Conservation (phyloP, 495 filamentous ascomycete genomes). For the Aspergillus funiculosus region DNA sequence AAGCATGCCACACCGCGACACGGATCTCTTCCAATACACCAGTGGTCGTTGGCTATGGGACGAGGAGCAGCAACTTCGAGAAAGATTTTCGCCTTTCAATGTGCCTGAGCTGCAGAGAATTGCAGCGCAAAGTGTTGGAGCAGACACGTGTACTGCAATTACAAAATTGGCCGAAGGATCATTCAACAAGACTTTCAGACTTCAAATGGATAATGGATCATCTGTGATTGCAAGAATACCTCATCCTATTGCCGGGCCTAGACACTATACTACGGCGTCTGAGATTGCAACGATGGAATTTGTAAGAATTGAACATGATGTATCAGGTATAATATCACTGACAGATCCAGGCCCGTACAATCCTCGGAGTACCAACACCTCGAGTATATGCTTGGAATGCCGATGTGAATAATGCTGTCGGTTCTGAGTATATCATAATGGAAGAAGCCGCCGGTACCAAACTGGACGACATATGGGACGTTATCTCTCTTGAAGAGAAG, state of each 20-base stretch:
- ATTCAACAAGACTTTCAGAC: constrained; percentile 37
- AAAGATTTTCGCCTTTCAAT: constrained; percentile 24
- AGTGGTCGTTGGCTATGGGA: constrained; percentile 30
- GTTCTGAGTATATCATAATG: constrained; percentile 42
- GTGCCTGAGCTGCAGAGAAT: constrained; percentile 22
- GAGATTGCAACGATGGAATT: constrained; percentile 41
- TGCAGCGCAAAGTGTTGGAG: constrained; percentile 14
- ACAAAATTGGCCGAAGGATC: constrained; percentile 33
- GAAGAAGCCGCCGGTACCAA: constrained; percentile 27
- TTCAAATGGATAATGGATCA: constrained; percentile 30
- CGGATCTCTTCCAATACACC: constrained; percentile 26
- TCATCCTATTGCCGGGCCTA: constrained; percentile 27
- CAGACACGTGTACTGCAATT: constrained; percentile 18
- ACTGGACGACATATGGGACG: constrained; percentile 23
- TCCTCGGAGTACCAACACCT: constrained; percentile 29
- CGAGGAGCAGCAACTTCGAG: constrained; percentile 24
- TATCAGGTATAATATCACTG: no score
- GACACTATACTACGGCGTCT: constrained; percentile 27
- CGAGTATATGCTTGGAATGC: constrained; percentile 37
- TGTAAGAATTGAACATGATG: constrained; percentile 16
- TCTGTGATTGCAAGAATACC: constrained; percentile 34
- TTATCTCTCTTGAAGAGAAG: constrained; percentile 23
- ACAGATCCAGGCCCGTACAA: constrained; percentile 17
- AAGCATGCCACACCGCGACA: neutral
- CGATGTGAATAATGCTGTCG: constrained; percentile 23